Evolutionary conservation across 2,329 filamentous ascomycete species (phyloP).

Genomic region (Chrysosporium keratinophilum): DNA sequence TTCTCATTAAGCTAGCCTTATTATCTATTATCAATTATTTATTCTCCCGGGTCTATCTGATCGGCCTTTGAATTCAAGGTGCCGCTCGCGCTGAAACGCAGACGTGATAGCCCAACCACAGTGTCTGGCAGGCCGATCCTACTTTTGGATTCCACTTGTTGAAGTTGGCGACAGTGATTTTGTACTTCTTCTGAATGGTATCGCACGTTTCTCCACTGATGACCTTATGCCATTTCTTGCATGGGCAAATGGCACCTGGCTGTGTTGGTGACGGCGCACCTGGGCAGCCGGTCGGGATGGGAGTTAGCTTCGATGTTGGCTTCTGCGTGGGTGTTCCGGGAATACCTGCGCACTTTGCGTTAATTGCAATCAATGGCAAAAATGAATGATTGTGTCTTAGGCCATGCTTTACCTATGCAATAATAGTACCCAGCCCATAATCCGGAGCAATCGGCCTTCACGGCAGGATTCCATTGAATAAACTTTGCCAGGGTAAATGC

Average conservation of each 20-base stretch:
- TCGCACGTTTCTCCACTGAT: constrained; percentile 19
- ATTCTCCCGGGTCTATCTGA: no score
- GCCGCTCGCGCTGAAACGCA: constrained; percentile 1
- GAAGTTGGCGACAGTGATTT: constrained; percentile 14
- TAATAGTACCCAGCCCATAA: constrained; percentile 9
- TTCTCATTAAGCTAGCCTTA: no score
- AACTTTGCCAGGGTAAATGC: constrained; percentile 11
- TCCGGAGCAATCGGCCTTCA: neutral
- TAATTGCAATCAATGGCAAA: constrained; percentile 5
- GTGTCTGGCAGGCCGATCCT: neutral
- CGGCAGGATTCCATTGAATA: neutral
- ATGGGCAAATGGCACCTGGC: constrained; percentile 19
- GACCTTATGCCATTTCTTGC: constrained; percentile 22
- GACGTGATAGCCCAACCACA: constrained; percentile 12
- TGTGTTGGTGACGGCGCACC: constrained; percentile 11
- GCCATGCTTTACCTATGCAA: constrained; percentile 2
- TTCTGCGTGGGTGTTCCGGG: constrained; percentile 4
- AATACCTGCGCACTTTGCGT: neutral
- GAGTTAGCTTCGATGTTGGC: neutral
- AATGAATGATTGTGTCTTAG: neutral
- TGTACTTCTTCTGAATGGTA: constrained; percentile 18
- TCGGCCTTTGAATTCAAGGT: no score
- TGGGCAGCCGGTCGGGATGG: neutral
- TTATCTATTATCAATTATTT: no score
- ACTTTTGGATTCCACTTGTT: constrained; percentile 10